Evolutionary conservation across 164 flowering plant species (phyloP).

Genomic region (Aristolochia fimbriata): DNA sequence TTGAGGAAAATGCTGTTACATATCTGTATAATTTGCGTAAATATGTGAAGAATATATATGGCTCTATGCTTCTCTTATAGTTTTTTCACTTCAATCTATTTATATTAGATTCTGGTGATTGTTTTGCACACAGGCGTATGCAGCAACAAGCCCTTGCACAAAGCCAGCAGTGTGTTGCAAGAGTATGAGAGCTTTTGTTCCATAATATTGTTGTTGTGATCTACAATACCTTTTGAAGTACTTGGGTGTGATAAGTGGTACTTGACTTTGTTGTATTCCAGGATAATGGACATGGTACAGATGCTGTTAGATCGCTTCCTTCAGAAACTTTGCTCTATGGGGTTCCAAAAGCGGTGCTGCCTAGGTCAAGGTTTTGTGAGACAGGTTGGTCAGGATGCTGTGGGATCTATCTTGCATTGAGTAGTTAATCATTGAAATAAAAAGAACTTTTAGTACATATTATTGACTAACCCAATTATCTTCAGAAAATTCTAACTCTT

Average conservation of each 20-base stretch:
- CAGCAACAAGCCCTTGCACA: background rate
- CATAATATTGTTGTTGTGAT: background rate
- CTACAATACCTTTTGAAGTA: background rate
- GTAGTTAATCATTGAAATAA: too few species aligned
- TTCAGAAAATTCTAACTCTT: background rate
- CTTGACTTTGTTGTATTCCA: background rate
- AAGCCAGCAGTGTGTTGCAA: background rate
- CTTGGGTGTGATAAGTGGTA: background rate
- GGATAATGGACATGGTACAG: background rate
- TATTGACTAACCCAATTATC: background rate
- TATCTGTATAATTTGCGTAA: background rate
- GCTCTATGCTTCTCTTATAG: background rate
- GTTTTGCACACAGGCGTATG: background rate
- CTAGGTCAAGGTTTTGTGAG: slow-evolving; percentile 2
- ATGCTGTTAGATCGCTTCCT: background rate
- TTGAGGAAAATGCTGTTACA: too few species aligned
- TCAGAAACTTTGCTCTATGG: background rate
- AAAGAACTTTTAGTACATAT: background rate
- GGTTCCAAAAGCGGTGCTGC: slow-evolving; percentile 2
- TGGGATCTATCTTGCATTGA: background rate
- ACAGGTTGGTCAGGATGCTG: background rate
- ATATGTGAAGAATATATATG: background rate
- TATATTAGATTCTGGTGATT: background rate
- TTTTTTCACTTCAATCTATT: background rate
- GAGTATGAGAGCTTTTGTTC: background rate